Evolutionary conservation across 1,139 yeast genomes (phyloP).

Genomic region (Geotrichum aggregatum): DNA sequence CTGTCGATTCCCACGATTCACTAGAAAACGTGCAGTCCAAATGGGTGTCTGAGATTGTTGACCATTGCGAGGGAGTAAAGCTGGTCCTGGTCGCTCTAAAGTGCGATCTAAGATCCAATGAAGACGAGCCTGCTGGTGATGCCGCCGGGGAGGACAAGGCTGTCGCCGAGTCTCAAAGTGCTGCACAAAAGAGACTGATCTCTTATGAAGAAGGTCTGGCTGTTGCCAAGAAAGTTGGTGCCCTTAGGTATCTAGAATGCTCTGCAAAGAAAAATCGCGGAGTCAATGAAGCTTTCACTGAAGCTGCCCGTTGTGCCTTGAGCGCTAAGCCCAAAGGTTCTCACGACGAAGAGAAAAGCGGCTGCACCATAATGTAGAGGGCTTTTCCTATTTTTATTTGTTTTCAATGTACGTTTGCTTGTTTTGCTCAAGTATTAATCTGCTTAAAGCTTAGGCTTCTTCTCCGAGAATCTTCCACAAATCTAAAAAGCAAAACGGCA

Average conservation of each 20-base stretch:
- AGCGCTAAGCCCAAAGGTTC: conserved; percentile 85
- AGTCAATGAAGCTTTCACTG: conserved; percentile 94
- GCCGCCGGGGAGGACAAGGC: conserved; percentile 25
- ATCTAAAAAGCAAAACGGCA: too few species aligned
- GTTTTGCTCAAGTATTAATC: too few species aligned
- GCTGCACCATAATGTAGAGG: conserved; percentile 30
- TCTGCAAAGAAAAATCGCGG: conserved; percentile 93
- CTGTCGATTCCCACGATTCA: conserved; percentile 91
- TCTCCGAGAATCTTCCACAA: too few species aligned
- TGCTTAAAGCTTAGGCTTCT: too few species aligned
- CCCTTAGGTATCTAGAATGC: conserved; percentile 83
- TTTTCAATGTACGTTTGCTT: not conserved
- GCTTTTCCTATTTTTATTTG: conserved; percentile 13
- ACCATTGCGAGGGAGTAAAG: conserved; percentile 95
- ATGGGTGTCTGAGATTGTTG: conserved; percentile 96
- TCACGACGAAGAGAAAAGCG: conserved; percentile 40
- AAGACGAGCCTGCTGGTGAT: conserved; percentile 32
- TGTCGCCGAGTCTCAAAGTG: conserved; percentile 35
- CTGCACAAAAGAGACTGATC: conserved; percentile 49
- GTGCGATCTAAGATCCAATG: conserved; percentile 76
- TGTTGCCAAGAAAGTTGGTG: conserved; percentile 70
- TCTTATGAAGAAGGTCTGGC: conserved; percentile 77
- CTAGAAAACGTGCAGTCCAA: conserved; percentile 89
- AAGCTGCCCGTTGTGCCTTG: conserved; percentile 93
- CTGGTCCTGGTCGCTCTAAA: conserved; percentile 89